Base-by-base conservation (phyloP, 179 eudicot genomes). In the Gypsophila paniculata region DNA sequence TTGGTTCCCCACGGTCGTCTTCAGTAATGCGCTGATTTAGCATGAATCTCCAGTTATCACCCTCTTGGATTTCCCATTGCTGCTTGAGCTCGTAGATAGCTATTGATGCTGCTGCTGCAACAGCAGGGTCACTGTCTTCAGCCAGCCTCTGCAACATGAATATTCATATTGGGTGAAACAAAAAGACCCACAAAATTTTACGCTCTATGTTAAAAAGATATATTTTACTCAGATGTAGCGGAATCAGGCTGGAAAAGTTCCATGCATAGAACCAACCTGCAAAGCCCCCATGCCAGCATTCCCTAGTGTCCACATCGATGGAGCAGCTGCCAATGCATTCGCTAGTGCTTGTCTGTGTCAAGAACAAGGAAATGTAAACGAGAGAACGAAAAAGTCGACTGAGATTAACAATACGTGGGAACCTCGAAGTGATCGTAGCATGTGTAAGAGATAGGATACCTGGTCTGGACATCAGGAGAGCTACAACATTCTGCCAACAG, bases 231-330 rank as follows among this genome's bases (percentile, higher is more conserved):
- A 39, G 10, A 39, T 39, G 44, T 39, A 8, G 44, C 3, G 44
- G 44, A 8, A 6, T 8, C 10, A 39, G 44, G 9, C 44, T 5
- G 44, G 8, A 32, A 34, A 36, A 36, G 44, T 38, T 64, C 13
- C 68, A 38, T 36, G 38, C 11, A n/a, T 49, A n/a, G 17, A 51
- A 75, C 59, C 3, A 70, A 93, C 98, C 98, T 91, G 98, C 78
- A 94, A 84, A 44, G 99, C 99, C 75, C 99, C 99, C 99, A 94
- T 94, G 88, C 99, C 99, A 49, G 99, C 99, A 76, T 94, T 94
- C 79, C 99, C 99, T 54, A 94, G 92, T 25, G 96, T 91, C 99
- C 97, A 91, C 96, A 94, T 89, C 18, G 99, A 94, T 58, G 98
- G 97, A 42, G 99, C 97, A 52, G 86, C 85, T 55, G 99, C 91